Evolutionary conservation across 495 filamentous ascomycete genomes (phyloP).

Genomic region (Xylaria grammica): DNA sequence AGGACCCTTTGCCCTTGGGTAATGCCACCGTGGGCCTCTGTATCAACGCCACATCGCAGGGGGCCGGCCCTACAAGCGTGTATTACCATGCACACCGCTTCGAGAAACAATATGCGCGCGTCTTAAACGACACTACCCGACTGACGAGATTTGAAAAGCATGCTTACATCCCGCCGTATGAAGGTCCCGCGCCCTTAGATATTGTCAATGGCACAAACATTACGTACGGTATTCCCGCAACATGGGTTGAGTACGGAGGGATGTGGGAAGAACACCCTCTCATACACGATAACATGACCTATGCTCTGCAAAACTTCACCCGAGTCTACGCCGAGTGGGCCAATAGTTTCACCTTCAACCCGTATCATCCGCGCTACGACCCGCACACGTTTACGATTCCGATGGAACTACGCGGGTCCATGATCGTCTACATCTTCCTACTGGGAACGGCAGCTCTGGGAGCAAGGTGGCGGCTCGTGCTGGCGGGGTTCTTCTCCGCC

Average conservation of each 20-base stretch:
- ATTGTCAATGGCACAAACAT: neutral
- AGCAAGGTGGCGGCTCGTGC: neutral
- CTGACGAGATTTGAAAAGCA: neutral
- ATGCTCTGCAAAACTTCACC: conserved; percentile 11
- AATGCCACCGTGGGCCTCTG: neutral
- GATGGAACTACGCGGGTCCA: conserved; percentile 67
- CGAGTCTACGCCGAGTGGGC: conserved; percentile 15
- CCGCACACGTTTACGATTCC: conserved; percentile 72
- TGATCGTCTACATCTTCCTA: conserved; percentile 64
- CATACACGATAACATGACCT: conserved; percentile 18
- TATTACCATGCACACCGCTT: neutral
- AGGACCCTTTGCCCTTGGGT: neutral
- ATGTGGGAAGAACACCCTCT: conserved; percentile 13
- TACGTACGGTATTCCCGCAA: conserved; percentile 30
- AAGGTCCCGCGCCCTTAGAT: neutral
- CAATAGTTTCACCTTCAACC: conserved; percentile 11
- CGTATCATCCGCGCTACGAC: conserved; percentile 56
- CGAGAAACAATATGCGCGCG: neutral
- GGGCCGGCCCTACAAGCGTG: neutral
- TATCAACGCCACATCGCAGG: neutral
- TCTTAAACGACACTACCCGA: neutral
- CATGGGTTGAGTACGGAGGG: neutral
- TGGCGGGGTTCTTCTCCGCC: neutral
- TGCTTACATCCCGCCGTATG: neutral
- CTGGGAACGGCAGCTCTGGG: conserved; percentile 27